A percentile compares a stretch with the other conserved stretches of the same genome.
These are phyloP conservation scores for Xylariaceae sp. DNA, from an alignment of 2,329 filamentous ascomycete genomes.

Conservation along the genomic window DNA sequence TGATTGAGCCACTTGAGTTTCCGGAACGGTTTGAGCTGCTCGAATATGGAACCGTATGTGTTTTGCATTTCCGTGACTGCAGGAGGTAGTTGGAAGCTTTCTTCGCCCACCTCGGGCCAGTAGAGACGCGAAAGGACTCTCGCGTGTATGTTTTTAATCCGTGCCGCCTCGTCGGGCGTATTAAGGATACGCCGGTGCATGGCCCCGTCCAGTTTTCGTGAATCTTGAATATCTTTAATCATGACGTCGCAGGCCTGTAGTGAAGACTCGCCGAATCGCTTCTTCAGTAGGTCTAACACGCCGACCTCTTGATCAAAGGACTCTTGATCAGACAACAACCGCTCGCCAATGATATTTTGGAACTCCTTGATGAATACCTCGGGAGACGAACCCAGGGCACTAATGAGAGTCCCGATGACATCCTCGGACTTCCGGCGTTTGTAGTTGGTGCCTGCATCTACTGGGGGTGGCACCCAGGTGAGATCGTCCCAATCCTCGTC, in stretches of 20 bases:
- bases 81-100: slow-evolving; percentile 59
- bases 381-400: slow-evolving; percentile 71
- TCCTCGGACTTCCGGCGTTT: slow-evolving; percentile 84
- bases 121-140: slow-evolving; percentile 89
- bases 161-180: slow-evolving; percentile 23
- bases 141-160: slow-evolving; percentile 54
- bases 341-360: slow-evolving; percentile 79
- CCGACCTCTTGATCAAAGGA: slow-evolving; percentile 74
- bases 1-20: slow-evolving; percentile 86
- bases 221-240: slow-evolving; percentile 88
- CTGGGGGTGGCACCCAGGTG: slow-evolving; percentile 86
- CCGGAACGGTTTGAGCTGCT: slow-evolving; percentile 71
- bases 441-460: slow-evolving; percentile 90
- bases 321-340: slow-evolving; percentile 61
- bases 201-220: slow-evolving; percentile 62
- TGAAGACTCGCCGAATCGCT: slow-evolving; percentile 77
- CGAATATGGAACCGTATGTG: slow-evolving; percentile 69
- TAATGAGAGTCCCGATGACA: slow-evolving; percentile 84
- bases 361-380: slow-evolving; percentile 94
- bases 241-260: slow-evolving; percentile 96
- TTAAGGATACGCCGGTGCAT: slow-evolving; percentile 47
- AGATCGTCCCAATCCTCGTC: slow-evolving; percentile 80
- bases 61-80: slow-evolving; percentile 57
- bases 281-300: slow-evolving; percentile 80
- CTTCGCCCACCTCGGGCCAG: slow-evolving; percentile 77